These are phyloP conservation scores for Aspergillus asperescens DNA, from an alignment of 495 filamentous ascomycete species.

Conservation along the genomic window DNA sequence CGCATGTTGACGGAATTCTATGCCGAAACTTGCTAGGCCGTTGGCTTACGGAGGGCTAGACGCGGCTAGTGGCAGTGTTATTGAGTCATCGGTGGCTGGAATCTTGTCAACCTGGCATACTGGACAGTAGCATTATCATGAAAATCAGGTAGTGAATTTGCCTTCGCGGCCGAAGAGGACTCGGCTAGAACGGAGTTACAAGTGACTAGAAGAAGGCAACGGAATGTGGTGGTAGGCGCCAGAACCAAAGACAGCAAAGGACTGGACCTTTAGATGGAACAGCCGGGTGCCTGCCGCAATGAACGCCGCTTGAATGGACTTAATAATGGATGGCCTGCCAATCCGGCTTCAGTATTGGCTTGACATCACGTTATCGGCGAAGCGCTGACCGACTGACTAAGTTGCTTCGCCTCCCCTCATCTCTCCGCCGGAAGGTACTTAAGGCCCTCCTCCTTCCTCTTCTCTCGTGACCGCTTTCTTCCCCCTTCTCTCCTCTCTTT, in stretches of 20 bases:
- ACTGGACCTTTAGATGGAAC: no score
- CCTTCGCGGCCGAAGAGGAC: neutral
- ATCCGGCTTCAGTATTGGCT: slow-evolving; percentile 21
- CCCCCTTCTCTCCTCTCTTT: slow-evolving; percentile 1
- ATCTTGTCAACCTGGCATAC: neutral
- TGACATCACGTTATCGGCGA: slow-evolving; percentile 34
- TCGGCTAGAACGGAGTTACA: neutral
- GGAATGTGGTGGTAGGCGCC: slow-evolving; percentile 19
- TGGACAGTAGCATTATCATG: no score
- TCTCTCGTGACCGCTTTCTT: slow-evolving; percentile 17
- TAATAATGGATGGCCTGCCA: slow-evolving; percentile 5
- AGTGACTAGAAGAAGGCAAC: neutral
- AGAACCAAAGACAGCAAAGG: slow-evolving; percentile 11
- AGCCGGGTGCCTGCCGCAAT: slow-evolving; percentile 4
- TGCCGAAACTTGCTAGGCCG: no score
- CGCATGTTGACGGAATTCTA: neutral
- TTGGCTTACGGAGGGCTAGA: no score
- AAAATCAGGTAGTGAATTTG: no score
- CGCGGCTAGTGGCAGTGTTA: slow-evolving; percentile 4
- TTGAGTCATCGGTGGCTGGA: slow-evolving; percentile 6
- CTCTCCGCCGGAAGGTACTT: slow-evolving; percentile 19
- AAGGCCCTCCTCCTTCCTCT: slow-evolving; percentile 17
- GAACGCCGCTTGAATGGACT: neutral
- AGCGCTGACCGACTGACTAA: slow-evolving; percentile 38
- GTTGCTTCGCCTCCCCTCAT: slow-evolving; percentile 34